Percentiles rank a stretch among this genome's conserved stretches.
These are phyloP conservation scores for Diophrys sp. DNA, from an alignment of 73 alveolate species.

Conservation along the genomic window DNA sequence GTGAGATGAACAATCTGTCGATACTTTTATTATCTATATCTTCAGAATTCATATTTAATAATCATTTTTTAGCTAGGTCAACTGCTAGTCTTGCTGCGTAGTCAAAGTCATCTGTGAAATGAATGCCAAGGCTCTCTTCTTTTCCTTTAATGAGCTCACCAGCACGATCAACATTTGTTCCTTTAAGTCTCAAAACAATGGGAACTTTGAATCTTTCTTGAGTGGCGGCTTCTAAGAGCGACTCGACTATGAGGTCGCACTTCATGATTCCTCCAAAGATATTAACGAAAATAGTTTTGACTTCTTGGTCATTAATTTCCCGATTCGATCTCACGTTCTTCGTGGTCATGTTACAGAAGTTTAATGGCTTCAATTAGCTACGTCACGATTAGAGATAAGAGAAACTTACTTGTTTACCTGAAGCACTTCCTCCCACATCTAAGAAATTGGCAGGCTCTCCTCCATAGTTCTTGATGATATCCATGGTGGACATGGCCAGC, in stretches of 20 bases:
- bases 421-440: conserved; percentile 94
- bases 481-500: conserved; percentile 96
- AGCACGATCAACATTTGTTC: conserved; percentile 76
- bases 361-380: conserved; percentile 59
- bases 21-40: too few species aligned
- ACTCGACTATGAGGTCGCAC: conserved; percentile 66
- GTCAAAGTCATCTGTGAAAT: conserved; percentile 66
- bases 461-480: conserved; percentile 66
- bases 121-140: conserved; percentile 59
- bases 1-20: too few species aligned
- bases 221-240: conserved; percentile 56
- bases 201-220: conserved; percentile 64
- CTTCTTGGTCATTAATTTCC: too few species aligned
- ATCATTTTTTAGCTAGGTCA: conserved; percentile 59
- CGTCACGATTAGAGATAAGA: background rate
- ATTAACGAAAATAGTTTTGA: conserved; percentile 88
- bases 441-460: conserved; percentile 95
- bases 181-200: conserved; percentile 76
- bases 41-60: too few species aligned
- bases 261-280: conserved; percentile 91
- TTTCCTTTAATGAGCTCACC: conserved; percentile 57
- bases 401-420: conserved; percentile 54
- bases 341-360: conserved; percentile 61
- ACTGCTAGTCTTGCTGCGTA: conserved; percentile 76
- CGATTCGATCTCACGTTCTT: too few species aligned